phyloP scores from a whole-genome alignment of 106 monocot genomes.

The Iris macrosiphon region DNA sequence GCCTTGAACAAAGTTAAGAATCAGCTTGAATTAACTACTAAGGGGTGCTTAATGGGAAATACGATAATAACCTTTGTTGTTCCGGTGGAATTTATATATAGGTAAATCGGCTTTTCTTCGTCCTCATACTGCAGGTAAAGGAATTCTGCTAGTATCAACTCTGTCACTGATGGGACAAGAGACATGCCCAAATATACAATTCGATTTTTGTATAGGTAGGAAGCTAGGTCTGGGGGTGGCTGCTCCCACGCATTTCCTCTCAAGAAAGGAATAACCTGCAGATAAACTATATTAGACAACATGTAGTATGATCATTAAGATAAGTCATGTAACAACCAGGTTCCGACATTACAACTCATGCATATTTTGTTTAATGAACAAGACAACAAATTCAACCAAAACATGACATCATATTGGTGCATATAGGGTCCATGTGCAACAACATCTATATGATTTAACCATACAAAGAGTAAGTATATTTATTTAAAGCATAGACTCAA shows the following conservation, averaged over 20 bases:
- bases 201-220: slow-evolving; percentile 83
- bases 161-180: slow-evolving; percentile 82
- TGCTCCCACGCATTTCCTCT: slow-evolving; percentile 93
- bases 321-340: too few species aligned
- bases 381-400: too few species aligned
- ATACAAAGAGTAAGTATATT: neutral
- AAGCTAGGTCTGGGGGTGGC: slow-evolving; percentile 90
- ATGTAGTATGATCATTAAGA: neutral
- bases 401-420: too few species aligned
- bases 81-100: slow-evolving; percentile 94
- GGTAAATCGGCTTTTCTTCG: slow-evolving; percentile 74
- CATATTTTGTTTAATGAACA: too few species aligned
- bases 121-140: slow-evolving; percentile 89
- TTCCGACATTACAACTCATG: too few species aligned
- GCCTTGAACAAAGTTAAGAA: neutral
- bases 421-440: too few species aligned
- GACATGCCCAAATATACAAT: slow-evolving; percentile 95
- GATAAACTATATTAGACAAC: too few species aligned
- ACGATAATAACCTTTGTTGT: slow-evolving; percentile 60
- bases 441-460: too few species aligned
- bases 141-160: slow-evolving; percentile 87
- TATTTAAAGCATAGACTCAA: neutral
- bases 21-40: neutral
- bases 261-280: slow-evolving; percentile 81
- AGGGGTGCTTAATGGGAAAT: neutral